phyloP scores from a whole-genome alignment of 1,139 yeast genomes.

The Candida gigantensis region DNA sequence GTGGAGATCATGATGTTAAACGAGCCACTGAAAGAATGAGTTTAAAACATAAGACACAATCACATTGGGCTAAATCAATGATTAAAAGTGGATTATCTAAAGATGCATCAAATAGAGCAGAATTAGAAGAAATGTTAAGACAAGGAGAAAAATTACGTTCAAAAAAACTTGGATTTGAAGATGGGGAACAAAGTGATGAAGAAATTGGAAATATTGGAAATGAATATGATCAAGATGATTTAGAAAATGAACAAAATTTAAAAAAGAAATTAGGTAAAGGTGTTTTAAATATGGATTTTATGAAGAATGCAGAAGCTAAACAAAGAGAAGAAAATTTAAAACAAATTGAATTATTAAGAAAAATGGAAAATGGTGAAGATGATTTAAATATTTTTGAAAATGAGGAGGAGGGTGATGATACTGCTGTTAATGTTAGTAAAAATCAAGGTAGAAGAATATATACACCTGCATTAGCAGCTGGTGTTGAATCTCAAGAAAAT shows the following conservation, averaged over 20 bases:
- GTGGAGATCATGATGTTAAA: conserved; percentile 66
- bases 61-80: conserved; percentile 91
- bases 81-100: conserved; percentile 87
- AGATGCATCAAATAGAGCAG: conserved; percentile 79
- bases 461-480: conserved; percentile 60
- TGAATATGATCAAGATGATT: conserved; percentile 45
- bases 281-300: conserved; percentile 89
- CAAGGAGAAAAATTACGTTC: conserved; percentile 78
- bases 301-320: conserved; percentile 81
- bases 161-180: conserved; percentile 70
- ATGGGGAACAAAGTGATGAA: conserved; percentile 54
- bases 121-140: conserved; percentile 90
- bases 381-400: conserved; percentile 37
- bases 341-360: conserved; percentile 52
- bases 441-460: conserved; percentile 84
- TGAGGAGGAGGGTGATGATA: conserved; percentile 41
- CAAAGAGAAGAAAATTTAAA: conserved; percentile 56
- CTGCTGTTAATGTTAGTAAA: conserved; percentile 49
- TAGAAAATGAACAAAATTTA: conserved; percentile 30
- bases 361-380: conserved; percentile 45
- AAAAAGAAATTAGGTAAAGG: conserved; percentile 72
- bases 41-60: conserved; percentile 82
- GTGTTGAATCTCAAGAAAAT: conserved; percentile 41
- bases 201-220: conserved; percentile 55
- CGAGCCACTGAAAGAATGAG: conserved; percentile 94